Evolutionary conservation across 2,329 filamentous ascomycete genomes (phyloP).

Genomic region (Trichoderma lentiforme): DNA sequence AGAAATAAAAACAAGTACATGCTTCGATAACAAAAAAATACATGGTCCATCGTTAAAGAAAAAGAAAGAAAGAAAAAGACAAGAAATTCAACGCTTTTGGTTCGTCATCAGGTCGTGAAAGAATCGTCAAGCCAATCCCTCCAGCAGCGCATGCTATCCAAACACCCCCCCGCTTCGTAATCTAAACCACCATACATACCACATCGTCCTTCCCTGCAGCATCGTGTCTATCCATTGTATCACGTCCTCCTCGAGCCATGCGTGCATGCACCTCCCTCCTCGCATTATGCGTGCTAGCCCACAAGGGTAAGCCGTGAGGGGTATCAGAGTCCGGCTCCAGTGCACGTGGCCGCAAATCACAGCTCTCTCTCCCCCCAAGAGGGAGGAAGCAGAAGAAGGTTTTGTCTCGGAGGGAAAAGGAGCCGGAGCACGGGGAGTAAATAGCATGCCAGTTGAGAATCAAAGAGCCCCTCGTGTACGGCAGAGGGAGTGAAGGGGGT

Average conservation of each 20-base stretch:
- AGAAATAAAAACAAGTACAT: background rate
- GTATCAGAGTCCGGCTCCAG: slow-evolving; percentile 11
- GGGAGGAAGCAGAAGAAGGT: slow-evolving; percentile 21
- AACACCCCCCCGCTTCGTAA: background rate
- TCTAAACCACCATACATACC: background rate
- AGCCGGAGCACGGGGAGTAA: slow-evolving; percentile 18
- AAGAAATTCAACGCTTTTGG: background rate
- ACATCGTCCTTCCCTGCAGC: slow-evolving; percentile 4
- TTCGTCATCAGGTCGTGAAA: slow-evolving; percentile 9
- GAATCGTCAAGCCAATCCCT: slow-evolving; percentile 3
- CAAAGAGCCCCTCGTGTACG: slow-evolving; percentile 30
- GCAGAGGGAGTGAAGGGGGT: slow-evolving; percentile 26
- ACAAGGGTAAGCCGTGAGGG: slow-evolving; percentile 14
- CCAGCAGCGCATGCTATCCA: slow-evolving; percentile 11
- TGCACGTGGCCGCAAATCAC: slow-evolving; percentile 6
- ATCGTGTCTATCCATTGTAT: slow-evolving; percentile 5
- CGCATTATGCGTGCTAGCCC: slow-evolving; percentile 14
- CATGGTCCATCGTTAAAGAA: background rate
- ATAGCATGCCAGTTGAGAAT: slow-evolving; percentile 28
- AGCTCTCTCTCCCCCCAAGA: background rate
- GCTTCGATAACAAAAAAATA: background rate
- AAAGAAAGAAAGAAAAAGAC: background rate
- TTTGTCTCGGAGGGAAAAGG: slow-evolving; percentile 4
- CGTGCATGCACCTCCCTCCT: slow-evolving; percentile 11
- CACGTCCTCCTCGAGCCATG: slow-evolving; percentile 13